Conservation (phyloP, 768 basidiomycete genomes). For the Krasilnikovozyma curviuscula region DNA sequence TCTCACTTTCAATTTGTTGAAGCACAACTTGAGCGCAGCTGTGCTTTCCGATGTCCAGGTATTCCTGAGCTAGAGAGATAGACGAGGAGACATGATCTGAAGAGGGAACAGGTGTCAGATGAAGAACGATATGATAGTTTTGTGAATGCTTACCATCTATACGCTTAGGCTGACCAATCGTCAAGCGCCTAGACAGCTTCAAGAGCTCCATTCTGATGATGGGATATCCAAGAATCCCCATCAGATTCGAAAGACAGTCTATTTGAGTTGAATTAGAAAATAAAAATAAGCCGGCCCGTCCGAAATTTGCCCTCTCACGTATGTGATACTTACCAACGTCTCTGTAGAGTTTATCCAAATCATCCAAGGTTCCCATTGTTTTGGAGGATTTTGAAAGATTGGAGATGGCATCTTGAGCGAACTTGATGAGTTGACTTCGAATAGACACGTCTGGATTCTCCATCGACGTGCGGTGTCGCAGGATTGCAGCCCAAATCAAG, state of each 20-base stretch:
- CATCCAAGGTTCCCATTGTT: neutral
- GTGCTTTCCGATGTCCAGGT: constrained; percentile 53
- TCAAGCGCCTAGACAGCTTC: constrained; percentile 45
- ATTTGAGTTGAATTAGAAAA: neutral
- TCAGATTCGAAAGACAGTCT: constrained; percentile 32
- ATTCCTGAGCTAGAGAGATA: constrained; percentile 57
- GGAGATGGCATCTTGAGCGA: neutral
- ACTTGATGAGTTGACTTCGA: neutral
- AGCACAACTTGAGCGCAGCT: constrained; percentile 47
- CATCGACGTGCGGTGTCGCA: neutral
- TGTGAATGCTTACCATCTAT: constrained; percentile 31
- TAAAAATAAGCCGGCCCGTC: neutral
- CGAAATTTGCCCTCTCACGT: neutral
- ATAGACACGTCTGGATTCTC: neutral
- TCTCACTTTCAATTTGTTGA: too few relatives aligned
- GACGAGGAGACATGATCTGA: constrained; percentile 46
- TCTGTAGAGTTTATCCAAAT: constrained; percentile 1
- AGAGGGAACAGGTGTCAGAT: neutral
- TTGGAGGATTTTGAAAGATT: constrained; percentile 29
- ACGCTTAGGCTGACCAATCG: constrained; percentile 27
- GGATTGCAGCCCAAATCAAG: too few relatives aligned
- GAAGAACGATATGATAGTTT: neutral
- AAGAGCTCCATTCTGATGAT: constrained; percentile 50
- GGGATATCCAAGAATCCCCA: constrained; percentile 49
- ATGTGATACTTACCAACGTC: neutral